Conservation (phyloP, 2,329 filamentous ascomycete genomes). For the Ascochyta viciae-villosae region DNA sequence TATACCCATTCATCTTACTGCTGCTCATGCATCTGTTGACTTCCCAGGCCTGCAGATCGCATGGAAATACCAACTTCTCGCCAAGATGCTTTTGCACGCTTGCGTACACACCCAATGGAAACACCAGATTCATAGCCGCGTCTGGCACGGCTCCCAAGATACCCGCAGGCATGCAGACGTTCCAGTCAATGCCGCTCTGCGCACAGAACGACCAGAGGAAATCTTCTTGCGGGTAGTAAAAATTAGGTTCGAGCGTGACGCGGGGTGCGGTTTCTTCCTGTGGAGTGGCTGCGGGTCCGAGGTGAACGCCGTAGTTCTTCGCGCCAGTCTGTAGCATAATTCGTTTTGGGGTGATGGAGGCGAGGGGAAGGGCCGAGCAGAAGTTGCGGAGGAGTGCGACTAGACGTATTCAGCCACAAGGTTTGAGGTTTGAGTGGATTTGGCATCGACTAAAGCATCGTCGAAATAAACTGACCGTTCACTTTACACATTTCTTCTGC, state of each 20-base stretch:
- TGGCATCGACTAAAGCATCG: background rate
- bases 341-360: conserved; percentile 54
- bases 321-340: conserved; percentile 61
- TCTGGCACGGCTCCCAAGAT: conserved; percentile 60
- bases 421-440: background rate
- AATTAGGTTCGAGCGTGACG: conserved; percentile 57
- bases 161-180: conserved; percentile 56
- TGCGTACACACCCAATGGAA: conserved; percentile 60
- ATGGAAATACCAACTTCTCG: conserved; percentile 54
- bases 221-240: conserved; percentile 65
- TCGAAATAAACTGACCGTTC: conserved; percentile 45
- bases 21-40: conserved; percentile 51
- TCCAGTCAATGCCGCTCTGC: conserved; percentile 51
- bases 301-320: conserved; percentile 61
- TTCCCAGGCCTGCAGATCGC: conserved; percentile 56
- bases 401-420: conserved; percentile 11
- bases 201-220: conserved; percentile 54
- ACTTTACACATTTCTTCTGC: conserved; percentile 59
- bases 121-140: conserved; percentile 59
- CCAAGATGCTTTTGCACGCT: conserved; percentile 54
- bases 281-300: conserved; percentile 54
- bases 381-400: conserved; percentile 57
- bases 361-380: conserved; percentile 52
- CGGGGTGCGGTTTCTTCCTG: conserved; percentile 56
- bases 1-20: conserved; percentile 57